Evolutionary conservation across 495 filamentous ascomycete species (phyloP), one percentile per base, ranked within the genome.

Genomic region (Saxophila tyrrhenica): DNA sequence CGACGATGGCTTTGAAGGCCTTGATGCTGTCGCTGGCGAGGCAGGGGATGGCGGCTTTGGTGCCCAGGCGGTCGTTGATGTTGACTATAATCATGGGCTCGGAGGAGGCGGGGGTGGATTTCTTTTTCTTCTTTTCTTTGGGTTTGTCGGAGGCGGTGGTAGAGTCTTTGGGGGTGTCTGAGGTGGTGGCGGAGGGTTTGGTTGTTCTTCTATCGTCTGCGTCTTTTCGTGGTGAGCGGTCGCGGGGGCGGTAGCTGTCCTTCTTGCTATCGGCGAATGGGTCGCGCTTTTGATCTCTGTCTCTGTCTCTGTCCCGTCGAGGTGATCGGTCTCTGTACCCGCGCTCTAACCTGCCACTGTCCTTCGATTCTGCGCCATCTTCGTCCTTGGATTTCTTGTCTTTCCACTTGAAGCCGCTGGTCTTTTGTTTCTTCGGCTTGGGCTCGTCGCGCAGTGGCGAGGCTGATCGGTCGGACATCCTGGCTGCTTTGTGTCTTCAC

Each of bases 21-120:
- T 65, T 83, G 55, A 95, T 83, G 23, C 78, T 79, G 69, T 96
- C 89, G 17, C 78, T 83, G 1, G 85, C 79, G 44, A 94, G 73
- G 64, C 88, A 94, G 0, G 89, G 90, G 55, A 96, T 89, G 45
- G 84, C 80, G 44, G 88, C 86, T 64, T 94, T 94, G 11, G 89
- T 94, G 19, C 89, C 89, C 21, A 96, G 72, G 23, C 90, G 79
- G 70, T 96, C 90, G 64, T 96, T 95, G 59, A 96, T 84, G 62
- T 88, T 78, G 16, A 96, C 89, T 21, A 92, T 78, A 51, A 95
- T 96, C 85, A 94, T 90, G 29, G 83, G 83, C 65, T 91, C 86
- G 2, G 73, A 69, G 21, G 68, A 54, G 0, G 59, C 55, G n/a
- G 69, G 63, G 9, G 69, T 55, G 9, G 66, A 64, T 8, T 69